Evolutionary conservation across 2,329 filamentous ascomycete genomes (phyloP), one percentile per base, ranked within the genome.

Genomic region (Trichoderma sp.): DNA sequence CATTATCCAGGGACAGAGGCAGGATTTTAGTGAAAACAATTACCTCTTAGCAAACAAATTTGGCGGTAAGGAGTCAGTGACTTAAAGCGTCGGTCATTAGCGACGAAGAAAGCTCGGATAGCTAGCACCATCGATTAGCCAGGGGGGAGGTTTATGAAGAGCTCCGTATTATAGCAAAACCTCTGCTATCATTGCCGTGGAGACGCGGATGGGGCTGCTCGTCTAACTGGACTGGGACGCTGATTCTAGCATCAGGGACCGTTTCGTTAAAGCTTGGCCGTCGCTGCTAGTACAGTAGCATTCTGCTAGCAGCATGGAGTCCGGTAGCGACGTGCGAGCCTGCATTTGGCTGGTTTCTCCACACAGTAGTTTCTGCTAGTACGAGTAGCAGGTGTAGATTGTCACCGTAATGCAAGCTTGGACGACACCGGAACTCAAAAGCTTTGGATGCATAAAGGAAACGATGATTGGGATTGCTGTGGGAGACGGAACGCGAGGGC

Each of bases 141-240:
- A 59, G 14, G 57, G 35, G 63, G 53, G 61, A 14, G 19, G 31
- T 27, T 66, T 58, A 66, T 66, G 63, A 57, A 49, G 27, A 49
- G 63, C 63, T 66, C 53, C 63, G 63, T 66, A 66, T 58, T 66
- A 66, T 58, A 66, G 47, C 63, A 40, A 66, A 66, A 35, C 63
- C 63, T 52, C 58, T 49, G 63, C 63, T 58, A 40, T 59, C 40
- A 67, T 67, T 67, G 55, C 63, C 63, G 63, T 67, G 63, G 63
- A 49, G 63, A 67, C 63, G 21, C 21, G 60, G 13, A 67, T 59
- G 63, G 63, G 55, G 53, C 63, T 19, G 19, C 63, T 67, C 63
- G 63, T 59, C 63, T 67, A 52, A 66, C 52, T 53, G 53, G 33
- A 13, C 55, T 65, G 53, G 62, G 35, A 56, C 55, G 37, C 29